Base-by-base conservation (phyloP, 2,329 filamentous ascomycete genomes). In the Aspergillus floridensis region DNA sequence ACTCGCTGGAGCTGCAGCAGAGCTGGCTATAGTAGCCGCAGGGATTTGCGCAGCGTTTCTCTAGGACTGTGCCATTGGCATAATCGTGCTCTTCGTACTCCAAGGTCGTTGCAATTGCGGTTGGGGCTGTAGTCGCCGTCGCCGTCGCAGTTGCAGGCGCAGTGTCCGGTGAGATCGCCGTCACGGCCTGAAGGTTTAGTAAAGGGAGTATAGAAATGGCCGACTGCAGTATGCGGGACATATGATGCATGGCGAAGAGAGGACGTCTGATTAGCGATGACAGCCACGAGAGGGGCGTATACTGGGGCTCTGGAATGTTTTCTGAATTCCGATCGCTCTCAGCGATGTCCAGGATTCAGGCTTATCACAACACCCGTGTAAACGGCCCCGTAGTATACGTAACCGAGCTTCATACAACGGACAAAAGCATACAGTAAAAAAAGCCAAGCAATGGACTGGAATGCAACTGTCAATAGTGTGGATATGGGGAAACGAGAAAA, bases 21-120 rank as follows among this genome's bases (percentile, higher is more conserved):
- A 83, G 68, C 67, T 82, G 79, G 51, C 72, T 71, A 58, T 78
- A 77, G 65, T 77, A 83, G n/a, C 83, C 83, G 64, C 83, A 86
- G 8, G 77, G 74, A 56, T 79, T 83, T 6, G 72, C 71, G 66
- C 82, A 84, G 59, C 76, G 72, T 56, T 71, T 69, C 49, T 73
- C 69, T 22, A 72, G 52, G 22, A 55, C 32, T 19, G 52, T 50
- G 29, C 65, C 66, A 47, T 69, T 65, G 11, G 67, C 44, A 3
- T 44, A 44, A 7, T 44, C 38, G n/a, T 7, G 46, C 11, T 24
- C 53, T 21, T 55, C 53, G 19, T n/a, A n/a, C 22, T 48, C 53
- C 26, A 48, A 48, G 44, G 26, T 19, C 16, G 38, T 44, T 6
- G 41, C 8, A 26, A 48, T 24, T 44, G 16, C 38, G 38, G 16